These are phyloP conservation scores for Leishmania major DNA, from an alignment of 208 protist species.

Conservation along the genomic window DNA sequence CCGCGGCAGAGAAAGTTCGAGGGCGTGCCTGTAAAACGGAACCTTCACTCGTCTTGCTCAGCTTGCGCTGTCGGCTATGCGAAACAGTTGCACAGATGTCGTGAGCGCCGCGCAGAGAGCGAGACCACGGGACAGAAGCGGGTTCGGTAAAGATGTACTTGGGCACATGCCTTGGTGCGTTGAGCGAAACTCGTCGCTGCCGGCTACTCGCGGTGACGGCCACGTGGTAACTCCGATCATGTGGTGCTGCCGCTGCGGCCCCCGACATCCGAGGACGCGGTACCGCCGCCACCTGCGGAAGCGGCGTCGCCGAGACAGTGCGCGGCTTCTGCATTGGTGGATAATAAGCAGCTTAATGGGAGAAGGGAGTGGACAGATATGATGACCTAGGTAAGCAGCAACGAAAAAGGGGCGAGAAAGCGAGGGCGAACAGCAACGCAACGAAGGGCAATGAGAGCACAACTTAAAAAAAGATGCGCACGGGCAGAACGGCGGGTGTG, in stretches of 20 bases:
- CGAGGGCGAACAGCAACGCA: neutral
- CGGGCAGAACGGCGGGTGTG: neutral
- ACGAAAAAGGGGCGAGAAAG: neutral
- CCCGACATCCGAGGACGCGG: neutral
- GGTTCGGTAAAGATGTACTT: neutral
- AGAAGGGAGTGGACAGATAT: neutral
- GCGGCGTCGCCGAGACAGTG: neutral
- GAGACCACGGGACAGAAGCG: slow-evolving; percentile 20
- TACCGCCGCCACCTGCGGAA: neutral
- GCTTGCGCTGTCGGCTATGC: neutral
- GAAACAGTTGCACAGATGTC: neutral
- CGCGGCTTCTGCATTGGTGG: slow-evolving; percentile 8
- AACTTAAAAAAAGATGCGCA: neutral
- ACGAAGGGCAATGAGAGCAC: neutral
- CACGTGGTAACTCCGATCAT: neutral
- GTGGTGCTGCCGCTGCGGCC: neutral
- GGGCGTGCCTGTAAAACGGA: neutral
- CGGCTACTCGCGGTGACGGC: neutral
- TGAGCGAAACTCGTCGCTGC: slow-evolving; percentile 12
- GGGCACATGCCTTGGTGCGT: slow-evolving; percentile 1
- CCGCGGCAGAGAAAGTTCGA: neutral
- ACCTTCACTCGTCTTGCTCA: neutral
- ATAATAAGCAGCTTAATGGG: neutral
- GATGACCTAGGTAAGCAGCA: neutral
- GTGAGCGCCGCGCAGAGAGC: slow-evolving; percentile 20